Evolutionary conservation across 805 yeast species (phyloP), one percentile per base, ranked within the genome.

Genomic region (Zygoascus flipseniorum): DNA sequence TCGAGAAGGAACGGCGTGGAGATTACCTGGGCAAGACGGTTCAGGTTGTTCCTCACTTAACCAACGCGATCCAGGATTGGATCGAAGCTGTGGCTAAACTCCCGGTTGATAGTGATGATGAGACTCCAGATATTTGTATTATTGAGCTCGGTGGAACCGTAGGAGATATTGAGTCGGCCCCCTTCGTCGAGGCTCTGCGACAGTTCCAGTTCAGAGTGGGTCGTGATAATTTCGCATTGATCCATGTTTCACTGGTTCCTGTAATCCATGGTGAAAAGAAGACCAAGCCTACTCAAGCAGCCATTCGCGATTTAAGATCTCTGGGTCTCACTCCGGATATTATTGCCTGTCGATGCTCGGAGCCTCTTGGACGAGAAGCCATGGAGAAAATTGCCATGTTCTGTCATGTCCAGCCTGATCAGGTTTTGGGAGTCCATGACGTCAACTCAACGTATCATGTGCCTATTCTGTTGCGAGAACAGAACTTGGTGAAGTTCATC

Each of bases 211-310:
- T 93, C 75, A 83, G 96, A 68, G 98, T 92, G 56, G 98, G 98
- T 18, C 74, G 76, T 54, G 96, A 89, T 60, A 93, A 88, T 73
- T 93, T 93, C 72, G 95, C 97, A 18, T 78, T 93, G 68, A 88
- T 92, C 64, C 99, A 93, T 64, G 99, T 93, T 48, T 92, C 98
- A 46, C 77, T 93, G 59, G 98, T 93, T 48, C 98, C 98, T 47
- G 98, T 93, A 49, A 92, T 93, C 65, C 96, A 90, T 63, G 99
- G 98, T 58, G 99, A 93, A 76, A 97, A 93, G 72, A 93, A 93
- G 78, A 93, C 99, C 44, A 93, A 93, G 73, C 99, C 99, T 55
- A 93, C 99, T 11, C 99, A 93, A 75, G 99, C 98, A 59, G 99
- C 99, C 48, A 86, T 93, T 67, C 89, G 89, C 70, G 99, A 93